phyloP scores from a whole-genome alignment of 345 rosid species.

The Pseudoturritis turrita region DNA sequence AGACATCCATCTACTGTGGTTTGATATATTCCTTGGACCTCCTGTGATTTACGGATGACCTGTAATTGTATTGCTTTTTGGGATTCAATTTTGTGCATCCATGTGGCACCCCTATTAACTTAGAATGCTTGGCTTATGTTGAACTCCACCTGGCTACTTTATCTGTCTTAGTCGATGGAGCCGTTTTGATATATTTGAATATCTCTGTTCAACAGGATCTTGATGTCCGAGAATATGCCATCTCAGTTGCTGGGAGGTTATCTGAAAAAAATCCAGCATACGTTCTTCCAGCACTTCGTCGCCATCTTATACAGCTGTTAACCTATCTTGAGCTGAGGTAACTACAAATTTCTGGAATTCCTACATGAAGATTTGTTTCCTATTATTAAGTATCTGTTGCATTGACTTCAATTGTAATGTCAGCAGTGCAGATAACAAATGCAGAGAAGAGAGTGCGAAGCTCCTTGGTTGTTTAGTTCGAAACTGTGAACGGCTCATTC shows the following conservation, averaged over 20 bases:
- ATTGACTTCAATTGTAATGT: constrained; percentile 41
- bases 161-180: not conserved
- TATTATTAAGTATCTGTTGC: constrained; percentile 17
- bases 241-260: constrained; percentile 91
- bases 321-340: constrained; percentile 96
- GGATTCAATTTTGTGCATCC: not conserved
- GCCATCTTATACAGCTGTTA: constrained; percentile 93
- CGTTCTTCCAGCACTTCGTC: constrained; percentile 99
- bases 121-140: constrained; percentile 12
- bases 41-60: not conserved
- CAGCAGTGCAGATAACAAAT: constrained; percentile 97
- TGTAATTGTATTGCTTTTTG: not conserved
- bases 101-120: not conserved
- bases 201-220: constrained; percentile 60
- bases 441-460: constrained; percentile 98
- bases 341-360: constrained; percentile 15
- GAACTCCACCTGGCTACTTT: not conserved
- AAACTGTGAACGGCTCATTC: constrained; percentile 84
- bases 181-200: constrained; percentile 10
- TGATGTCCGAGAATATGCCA: constrained; percentile 91
- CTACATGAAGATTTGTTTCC: not conserved
- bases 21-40: constrained; percentile 3
- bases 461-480: constrained; percentile 96
- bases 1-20: not conserved
- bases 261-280: constrained; percentile 98